Evolutionary conservation across 306 rosid genomes (phyloP).

Genomic region (Ormosia semicastrata): DNA sequence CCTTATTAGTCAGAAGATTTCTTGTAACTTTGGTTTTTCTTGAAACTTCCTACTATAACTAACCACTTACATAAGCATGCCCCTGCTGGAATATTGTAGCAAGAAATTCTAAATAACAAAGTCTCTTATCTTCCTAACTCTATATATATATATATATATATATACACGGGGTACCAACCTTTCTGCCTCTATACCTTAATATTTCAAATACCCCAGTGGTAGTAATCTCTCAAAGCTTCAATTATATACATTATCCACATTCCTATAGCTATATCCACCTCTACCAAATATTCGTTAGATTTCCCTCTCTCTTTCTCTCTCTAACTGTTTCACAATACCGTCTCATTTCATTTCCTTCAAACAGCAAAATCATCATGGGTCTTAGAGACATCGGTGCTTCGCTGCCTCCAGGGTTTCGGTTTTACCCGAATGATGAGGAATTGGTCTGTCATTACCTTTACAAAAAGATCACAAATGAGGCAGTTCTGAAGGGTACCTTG

Average conservation of each 20-base stretch:
- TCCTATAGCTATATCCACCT: conserved; percentile 21
- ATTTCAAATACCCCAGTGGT: conserved; percentile 33
- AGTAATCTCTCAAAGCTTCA: conserved; percentile 34
- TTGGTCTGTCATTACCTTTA: conserved; percentile 88
- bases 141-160: conserved; percentile 22
- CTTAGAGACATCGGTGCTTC: conserved; percentile 94
- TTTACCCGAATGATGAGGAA: conserved; percentile 92
- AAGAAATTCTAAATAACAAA: conserved; percentile 37
- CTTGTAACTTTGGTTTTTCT: conserved; percentile 81
- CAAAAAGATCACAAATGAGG: conserved; percentile 82
- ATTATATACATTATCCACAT: conserved; percentile 37
- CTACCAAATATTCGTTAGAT: conserved; percentile 23
- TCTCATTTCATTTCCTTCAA: background rate
- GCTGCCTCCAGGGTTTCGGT: conserved; percentile 97
- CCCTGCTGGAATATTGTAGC: conserved; percentile 35
- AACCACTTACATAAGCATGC: conserved; percentile 77
- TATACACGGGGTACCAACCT: conserved; percentile 46
- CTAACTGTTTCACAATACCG: background rate
- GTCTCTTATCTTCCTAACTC: conserved; percentile 33
- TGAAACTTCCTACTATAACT: conserved; percentile 73
- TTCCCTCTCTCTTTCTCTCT: background rate
- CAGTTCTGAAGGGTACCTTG: conserved; percentile 75
- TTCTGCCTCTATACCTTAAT: conserved; percentile 39
- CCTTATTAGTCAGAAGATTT: conserved; percentile 43
- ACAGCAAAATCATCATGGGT: conserved; percentile 49